A percentile compares a stretch with the other conserved stretches of the same genome.
These are phyloP conservation scores for Arthonia radiata DNA, from an alignment of 495 filamentous ascomycete genomes.

Conservation along the genomic window DNA sequence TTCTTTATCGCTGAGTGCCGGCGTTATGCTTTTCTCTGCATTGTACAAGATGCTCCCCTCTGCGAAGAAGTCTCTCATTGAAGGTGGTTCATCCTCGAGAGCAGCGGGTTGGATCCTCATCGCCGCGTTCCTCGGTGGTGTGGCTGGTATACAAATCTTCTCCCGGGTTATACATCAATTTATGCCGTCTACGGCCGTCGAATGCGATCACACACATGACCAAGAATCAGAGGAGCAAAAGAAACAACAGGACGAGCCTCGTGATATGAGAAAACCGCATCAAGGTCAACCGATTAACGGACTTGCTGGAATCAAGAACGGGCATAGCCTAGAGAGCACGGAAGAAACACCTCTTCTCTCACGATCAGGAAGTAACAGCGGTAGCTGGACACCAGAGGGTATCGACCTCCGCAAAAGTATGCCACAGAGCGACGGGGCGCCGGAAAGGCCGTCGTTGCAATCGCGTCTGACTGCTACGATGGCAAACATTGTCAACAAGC, in stretches of 20 bases:
- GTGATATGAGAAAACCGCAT: conserved; percentile 1
- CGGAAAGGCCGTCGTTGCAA: too few relatives aligned
- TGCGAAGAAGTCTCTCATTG: conserved; percentile 45
- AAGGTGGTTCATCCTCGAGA: conserved; percentile 37
- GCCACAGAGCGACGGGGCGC: too few relatives aligned
- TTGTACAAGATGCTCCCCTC: conserved; percentile 86
- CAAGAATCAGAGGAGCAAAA: conserved; percentile 16
- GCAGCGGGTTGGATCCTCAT: conserved; percentile 48
- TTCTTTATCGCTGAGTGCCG: conserved; percentile 78
- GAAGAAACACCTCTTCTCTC: conserved; percentile 24
- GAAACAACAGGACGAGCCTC: conserved; percentile 2
- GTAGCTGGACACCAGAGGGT: too few relatives aligned
- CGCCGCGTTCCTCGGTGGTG: conserved; percentile 54
- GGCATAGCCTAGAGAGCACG: conserved; percentile 3
- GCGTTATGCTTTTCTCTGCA: conserved; percentile 94
- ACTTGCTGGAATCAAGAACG: conserved; percentile 1
- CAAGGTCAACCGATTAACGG: too few relatives aligned
- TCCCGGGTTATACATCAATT: conserved; percentile 58
- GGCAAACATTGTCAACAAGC: too few relatives aligned
- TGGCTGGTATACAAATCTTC: conserved; percentile 57
- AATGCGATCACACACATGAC: conserved; percentile 66
- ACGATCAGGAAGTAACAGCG: conserved; percentile 8
- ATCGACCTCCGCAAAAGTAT: too few relatives aligned
- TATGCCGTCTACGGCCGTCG: conserved; percentile 81
- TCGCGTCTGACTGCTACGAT: too few relatives aligned